These are phyloP conservation scores for Pyrenula aspistea DNA, from an alignment of 495 filamentous ascomycete species.

Conservation along the genomic window DNA sequence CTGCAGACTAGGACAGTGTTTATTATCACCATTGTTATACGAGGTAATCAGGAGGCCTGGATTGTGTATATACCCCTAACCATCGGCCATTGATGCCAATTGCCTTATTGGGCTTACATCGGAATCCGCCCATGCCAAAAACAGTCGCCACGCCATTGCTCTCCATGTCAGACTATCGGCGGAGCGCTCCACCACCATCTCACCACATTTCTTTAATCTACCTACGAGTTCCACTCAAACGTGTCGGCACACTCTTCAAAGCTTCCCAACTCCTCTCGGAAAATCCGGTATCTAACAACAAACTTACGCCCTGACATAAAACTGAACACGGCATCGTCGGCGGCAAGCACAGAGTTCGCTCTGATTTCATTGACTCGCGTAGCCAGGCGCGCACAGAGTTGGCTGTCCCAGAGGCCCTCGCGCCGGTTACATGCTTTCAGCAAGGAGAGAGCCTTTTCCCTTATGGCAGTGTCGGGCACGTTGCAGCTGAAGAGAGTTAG, in stretches of 20 bases:
- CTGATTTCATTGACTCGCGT: conserved; percentile 39
- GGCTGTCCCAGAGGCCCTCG: conserved; percentile 50
- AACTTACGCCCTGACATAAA: neutral
- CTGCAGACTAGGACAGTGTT: too few species aligned
- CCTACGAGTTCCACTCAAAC: neutral
- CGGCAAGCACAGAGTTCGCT: conserved; percentile 14
- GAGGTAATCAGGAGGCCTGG: too few species aligned
- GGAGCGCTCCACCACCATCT: neutral
- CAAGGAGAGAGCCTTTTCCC: conserved; percentile 36
- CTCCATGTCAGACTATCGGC: neutral
- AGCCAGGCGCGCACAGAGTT: conserved; percentile 37
- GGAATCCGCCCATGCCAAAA: neutral
- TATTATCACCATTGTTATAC: too few species aligned
- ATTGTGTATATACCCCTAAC: too few species aligned
- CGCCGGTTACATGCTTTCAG: conserved; percentile 33
- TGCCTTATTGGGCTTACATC: neutral
- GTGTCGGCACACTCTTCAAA: neutral
- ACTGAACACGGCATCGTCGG: neutral
- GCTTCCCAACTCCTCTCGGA: neutral
- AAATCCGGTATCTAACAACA: neutral
- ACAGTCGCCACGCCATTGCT: neutral
- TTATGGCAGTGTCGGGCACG: conserved; percentile 30
- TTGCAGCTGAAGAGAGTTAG: neutral
- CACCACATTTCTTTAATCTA: neutral
- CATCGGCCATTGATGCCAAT: neutral